Percentiles rank a stretch among this genome's conserved stretches.
phyloP scores from a whole-genome alignment of 805 yeast genomes.

The Teunomyces tritomae region DNA sequence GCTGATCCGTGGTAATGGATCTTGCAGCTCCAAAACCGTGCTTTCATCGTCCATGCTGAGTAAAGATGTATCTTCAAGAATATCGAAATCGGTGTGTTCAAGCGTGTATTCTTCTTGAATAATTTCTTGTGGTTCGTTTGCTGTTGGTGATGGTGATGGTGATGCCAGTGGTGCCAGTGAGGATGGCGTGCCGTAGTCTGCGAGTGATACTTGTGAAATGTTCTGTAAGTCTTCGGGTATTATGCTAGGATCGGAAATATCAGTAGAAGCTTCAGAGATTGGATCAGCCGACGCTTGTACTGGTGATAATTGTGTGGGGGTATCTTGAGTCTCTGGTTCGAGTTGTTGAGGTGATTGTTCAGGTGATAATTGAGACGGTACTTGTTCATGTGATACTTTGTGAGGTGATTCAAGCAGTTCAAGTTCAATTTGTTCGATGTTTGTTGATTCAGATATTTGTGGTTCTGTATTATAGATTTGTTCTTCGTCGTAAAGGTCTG shows the following conservation, averaged over 20 bases:
- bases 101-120: slow-evolving; percentile 15
- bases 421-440: background rate
- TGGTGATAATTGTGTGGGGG: no score
- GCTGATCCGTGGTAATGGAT: background rate
- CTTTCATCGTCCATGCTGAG: slow-evolving; percentile 3
- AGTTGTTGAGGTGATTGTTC: no score
- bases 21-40: background rate
- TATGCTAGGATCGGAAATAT: no score
- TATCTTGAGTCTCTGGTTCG: no score
- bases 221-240: no score
- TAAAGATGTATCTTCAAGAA: background rate
- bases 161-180: background rate
- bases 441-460: no score
- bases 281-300: no score
- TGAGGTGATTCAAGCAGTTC: background rate
- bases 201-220: no score
- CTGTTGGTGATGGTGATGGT: background rate
- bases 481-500: no score
- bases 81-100: slow-evolving; percentile 3
- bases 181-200: background rate
- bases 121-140: slow-evolving; percentile 3
- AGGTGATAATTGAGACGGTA: no score
- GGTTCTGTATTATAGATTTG: no score
- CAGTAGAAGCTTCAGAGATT: no score
- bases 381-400: background rate